Percentiles rank a stretch among this genome's conserved stretches.
Evolutionary conservation across 495 filamentous ascomycete genomes (phyloP).

Genomic region (Pseudevernia furfuracea): DNA sequence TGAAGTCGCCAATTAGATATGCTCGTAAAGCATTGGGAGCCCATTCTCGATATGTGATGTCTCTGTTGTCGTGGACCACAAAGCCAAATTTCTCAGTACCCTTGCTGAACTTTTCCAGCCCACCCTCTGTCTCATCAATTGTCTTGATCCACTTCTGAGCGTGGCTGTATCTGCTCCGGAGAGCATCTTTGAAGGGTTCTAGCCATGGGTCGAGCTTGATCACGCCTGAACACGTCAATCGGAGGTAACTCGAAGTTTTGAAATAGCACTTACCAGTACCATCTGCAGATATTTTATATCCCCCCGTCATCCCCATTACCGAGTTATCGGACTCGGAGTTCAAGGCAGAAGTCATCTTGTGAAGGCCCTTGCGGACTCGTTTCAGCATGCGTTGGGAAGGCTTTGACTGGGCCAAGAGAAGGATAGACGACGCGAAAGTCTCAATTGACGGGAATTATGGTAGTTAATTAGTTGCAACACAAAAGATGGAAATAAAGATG

Average conservation of each 20-base stretch:
- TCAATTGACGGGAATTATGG: neutral
- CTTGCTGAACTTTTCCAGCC: slow-evolving; percentile 84
- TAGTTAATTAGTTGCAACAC: neutral
- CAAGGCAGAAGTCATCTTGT: slow-evolving; percentile 26
- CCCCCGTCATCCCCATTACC: slow-evolving; percentile 26
- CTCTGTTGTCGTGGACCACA: slow-evolving; percentile 66
- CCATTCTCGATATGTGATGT: slow-evolving; percentile 93
- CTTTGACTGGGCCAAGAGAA: neutral
- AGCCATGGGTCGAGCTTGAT: slow-evolving; percentile 85
- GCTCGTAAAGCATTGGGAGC: slow-evolving; percentile 80
- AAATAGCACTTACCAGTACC: slow-evolving; percentile 41
- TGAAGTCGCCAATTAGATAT: slow-evolving; percentile 93
- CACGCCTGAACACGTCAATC: slow-evolving; percentile 53
- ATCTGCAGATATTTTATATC: slow-evolving; percentile 34
- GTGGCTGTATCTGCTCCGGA: slow-evolving; percentile 68
- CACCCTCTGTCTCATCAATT: slow-evolving; percentile 77
- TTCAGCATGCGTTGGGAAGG: neutral
- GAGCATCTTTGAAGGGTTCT: slow-evolving; percentile 67
- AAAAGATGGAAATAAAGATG: too few species aligned
- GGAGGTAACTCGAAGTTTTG: slow-evolving; percentile 11
- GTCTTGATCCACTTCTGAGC: slow-evolving; percentile 83
- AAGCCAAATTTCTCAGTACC: slow-evolving; percentile 83
- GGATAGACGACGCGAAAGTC: neutral
- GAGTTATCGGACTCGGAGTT: slow-evolving; percentile 25
- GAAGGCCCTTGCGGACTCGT: neutral